Base-by-base conservation (phyloP, 805 yeast genomes). In the Teunomyces lycoperdinae region DNA sequence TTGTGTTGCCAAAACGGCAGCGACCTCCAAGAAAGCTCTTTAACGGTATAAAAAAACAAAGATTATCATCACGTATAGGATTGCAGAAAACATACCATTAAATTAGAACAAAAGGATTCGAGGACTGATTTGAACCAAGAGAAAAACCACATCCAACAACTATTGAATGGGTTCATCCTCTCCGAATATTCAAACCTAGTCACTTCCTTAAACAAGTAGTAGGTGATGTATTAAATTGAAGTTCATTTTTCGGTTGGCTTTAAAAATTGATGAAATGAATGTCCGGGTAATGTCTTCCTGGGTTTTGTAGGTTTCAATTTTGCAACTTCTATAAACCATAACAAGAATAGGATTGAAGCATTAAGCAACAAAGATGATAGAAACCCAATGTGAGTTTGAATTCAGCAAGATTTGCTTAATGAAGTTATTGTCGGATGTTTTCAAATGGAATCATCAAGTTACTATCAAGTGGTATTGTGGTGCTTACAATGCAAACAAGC, bases 1-100 rank as follows among this genome's bases (percentile, higher is more conserved):
- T 56, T 62, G 63, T 57, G 66, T 74, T 76, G 72, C 78, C 76
- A 81, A 81, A 75, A 77, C 81, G 83, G 77, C 56, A 54, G 58
- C 65, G 65, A 58, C 54, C 66, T 56, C 66, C 55, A 55, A 55
- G 50, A 58, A 53, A 53, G 76, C 76, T 72, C 77, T 53, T 62
- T 70, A 71, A 66, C 64, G 57, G 57, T 59, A 62, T 59, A 57
- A 61, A 60, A 4, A 53, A 49, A 48, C 50, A 49, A 54, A 54
- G 53, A 50, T 54, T 60, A 67, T 72, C 76, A 72, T 72, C 76
- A 68, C 58, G 26, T 31, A 31, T 41, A 30, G 43, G 34, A 29
- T 14, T 28, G 43, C 9, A 41, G 16, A 30, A 29, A n/a, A 41
- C 43, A 41, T 38, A 38, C 41, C 14, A 26, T 38, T 38, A 16